A percentile compares a stretch with the other conserved stretches of the same genome.
These are phyloP conservation scores for Rhododendron molle DNA, from an alignment of 148 eudicot species.

Conservation along the genomic window DNA sequence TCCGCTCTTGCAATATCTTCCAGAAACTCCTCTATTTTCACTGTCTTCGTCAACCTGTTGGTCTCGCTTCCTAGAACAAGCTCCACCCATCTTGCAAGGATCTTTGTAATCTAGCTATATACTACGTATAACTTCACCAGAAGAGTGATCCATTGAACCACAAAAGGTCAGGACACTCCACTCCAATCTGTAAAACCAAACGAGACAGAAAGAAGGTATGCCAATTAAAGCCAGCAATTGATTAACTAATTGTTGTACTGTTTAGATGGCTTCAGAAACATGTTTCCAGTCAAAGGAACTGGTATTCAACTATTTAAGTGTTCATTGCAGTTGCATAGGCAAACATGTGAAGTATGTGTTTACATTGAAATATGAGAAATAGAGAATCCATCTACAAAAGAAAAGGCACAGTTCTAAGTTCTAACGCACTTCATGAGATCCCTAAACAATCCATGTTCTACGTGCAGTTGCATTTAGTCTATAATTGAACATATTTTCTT, in stretches of 20 bases:
- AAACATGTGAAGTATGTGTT: background rate
- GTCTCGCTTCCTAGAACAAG: slow-evolving; percentile 74
- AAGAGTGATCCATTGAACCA: background rate
- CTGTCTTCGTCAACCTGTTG: slow-evolving; percentile 46
- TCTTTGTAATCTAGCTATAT: background rate
- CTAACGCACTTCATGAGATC: background rate
- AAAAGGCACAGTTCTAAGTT: background rate
- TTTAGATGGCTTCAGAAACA: background rate
- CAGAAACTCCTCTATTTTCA: slow-evolving; percentile 37
- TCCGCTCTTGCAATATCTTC: slow-evolving; percentile 63
- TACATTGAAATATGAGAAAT: background rate
- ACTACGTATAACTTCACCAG: background rate
- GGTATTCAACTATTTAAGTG: background rate
- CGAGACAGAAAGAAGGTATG: background rate
- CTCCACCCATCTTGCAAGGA: slow-evolving; percentile 52
- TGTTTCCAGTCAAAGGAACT: background rate
- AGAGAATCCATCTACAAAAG: background rate
- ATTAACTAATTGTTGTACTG: background rate
- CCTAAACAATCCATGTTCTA: background rate
- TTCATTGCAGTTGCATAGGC: background rate
- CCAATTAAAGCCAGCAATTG: background rate
- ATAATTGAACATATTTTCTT: background rate
- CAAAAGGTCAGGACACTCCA: background rate
- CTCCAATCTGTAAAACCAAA: slow-evolving; percentile 4
- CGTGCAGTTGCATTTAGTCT: background rate